These are phyloP conservation scores for Tetrahymena thermophila DNA, from an alignment of 73 alveolate genomes.

Conservation along the genomic window DNA sequence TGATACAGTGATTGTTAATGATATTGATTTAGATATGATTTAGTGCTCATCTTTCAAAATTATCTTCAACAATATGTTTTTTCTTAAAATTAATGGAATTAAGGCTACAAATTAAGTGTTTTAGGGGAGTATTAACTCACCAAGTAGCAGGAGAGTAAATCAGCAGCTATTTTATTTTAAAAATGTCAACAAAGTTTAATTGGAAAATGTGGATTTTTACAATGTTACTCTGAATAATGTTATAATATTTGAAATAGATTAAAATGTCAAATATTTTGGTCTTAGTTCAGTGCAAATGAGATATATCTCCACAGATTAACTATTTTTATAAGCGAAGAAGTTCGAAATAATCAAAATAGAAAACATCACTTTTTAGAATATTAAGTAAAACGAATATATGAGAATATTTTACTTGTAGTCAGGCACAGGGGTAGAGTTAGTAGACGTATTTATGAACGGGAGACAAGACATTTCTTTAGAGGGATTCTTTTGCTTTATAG, in stretches of 20 bases:
- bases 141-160: background rate
- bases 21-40: background rate
- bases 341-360: background rate
- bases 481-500: background rate
- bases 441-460: background rate
- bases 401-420: background rate
- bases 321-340: background rate
- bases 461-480: background rate
- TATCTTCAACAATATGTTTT: background rate
- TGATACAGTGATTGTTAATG: background rate
- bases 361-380: background rate
- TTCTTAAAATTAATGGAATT: background rate
- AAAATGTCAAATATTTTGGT: background rate
- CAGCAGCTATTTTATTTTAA: background rate
- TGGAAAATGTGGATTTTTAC: background rate
- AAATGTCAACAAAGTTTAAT: background rate
- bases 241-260: background rate
- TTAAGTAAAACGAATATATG: background rate
- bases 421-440: background rate
- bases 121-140: background rate
- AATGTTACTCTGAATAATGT: background rate
- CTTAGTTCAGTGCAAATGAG: background rate
- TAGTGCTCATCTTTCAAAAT: background rate
- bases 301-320: background rate
- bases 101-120: background rate